Evolutionary conservation across 441 rosid genomes (phyloP), one percentile per base, ranked within the genome.

Genomic region (Pelargonium australe): DNA sequence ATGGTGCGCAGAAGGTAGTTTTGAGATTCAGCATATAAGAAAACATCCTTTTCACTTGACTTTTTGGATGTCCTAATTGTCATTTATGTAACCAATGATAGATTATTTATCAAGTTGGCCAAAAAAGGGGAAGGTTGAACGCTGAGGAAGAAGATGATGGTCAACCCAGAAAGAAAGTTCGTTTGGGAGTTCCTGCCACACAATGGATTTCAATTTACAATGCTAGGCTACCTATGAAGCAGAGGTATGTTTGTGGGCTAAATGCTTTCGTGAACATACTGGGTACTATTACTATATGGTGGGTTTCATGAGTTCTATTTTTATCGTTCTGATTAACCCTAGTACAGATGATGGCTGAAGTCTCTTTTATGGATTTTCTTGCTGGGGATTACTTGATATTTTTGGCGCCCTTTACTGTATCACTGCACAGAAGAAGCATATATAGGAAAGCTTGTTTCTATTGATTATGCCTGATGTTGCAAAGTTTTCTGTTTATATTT

Each of bases 171-270:
- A 95, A 95, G 86, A 95, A 90, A 73, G 96, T 92, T 73, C 99
- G 97, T 19, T 65, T 90, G 25, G 99, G 99, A 76, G 91, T 91
- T 71, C 97, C 99, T 79, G 99, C 97, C 68, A 90, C 92, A 0
- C 99, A 95, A 70, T 95, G 97, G 99, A 91, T 95, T 80, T 95
- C 99, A 7, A 70, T 95, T 74, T 95, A 95, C 82, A 95, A 95
- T 83, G 99, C 99, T 55, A 90, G 97, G 75, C 82, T 70, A 75
- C 97, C 97, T 67, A 95, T 95, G 99, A 95, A 95, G 77, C 99
- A 95, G 85, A 91, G 99, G 99, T 91, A 77, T 40, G 51, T 55
- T 20, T 69, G n/a, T 31, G 5, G 4, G 37, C 3, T 43, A 7
- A 43, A 0, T 7, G 45, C 8, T 43, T 43, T 43, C 45, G 5